Evolutionary conservation across 2,329 filamentous ascomycete species (phyloP).

Genomic region (Xylaria arbuscula): DNA sequence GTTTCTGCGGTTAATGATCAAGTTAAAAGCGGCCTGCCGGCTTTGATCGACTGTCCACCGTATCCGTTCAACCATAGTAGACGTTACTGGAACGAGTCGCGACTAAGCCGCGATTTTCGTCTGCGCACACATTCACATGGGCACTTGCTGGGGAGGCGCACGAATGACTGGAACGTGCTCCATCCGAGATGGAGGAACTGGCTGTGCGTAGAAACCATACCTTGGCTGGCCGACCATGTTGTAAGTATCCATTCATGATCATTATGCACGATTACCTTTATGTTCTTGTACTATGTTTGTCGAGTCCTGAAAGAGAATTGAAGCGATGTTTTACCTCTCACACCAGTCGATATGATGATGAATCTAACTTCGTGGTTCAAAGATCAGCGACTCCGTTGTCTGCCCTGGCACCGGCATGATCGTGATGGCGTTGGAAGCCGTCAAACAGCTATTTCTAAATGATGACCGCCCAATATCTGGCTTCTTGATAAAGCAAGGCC

Average conservation of each 20-base stretch:
- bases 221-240: conserved; percentile 52
- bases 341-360: too few relatives aligned
- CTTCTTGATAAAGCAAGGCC: not conserved
- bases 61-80: conserved; percentile 57
- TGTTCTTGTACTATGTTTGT: too few relatives aligned
- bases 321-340: too few relatives aligned
- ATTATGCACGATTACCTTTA: too few relatives aligned
- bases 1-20: not conserved
- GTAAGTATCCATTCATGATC: conserved; percentile 36
- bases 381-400: not conserved
- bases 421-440: conserved; percentile 10
- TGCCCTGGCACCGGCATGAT: conserved; percentile 8
- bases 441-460: not conserved
- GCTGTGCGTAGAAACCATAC: conserved; percentile 45
- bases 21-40: not conserved
- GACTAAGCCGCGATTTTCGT: conserved; percentile 38
- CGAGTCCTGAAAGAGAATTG: too few relatives aligned
- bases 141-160: conserved; percentile 42
- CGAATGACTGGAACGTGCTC: conserved; percentile 34
- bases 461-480: not conserved
- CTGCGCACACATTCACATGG: conserved; percentile 47
- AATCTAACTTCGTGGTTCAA: not conserved
- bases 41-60: not conserved
- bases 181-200: conserved; percentile 51
- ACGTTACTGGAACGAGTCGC: conserved; percentile 52